A percentile compares a stretch with the other conserved stretches of the same genome.
Conservation (phyloP, 2,329 filamentous ascomycete species). For the Paraconiothyrium sp. region DNA sequence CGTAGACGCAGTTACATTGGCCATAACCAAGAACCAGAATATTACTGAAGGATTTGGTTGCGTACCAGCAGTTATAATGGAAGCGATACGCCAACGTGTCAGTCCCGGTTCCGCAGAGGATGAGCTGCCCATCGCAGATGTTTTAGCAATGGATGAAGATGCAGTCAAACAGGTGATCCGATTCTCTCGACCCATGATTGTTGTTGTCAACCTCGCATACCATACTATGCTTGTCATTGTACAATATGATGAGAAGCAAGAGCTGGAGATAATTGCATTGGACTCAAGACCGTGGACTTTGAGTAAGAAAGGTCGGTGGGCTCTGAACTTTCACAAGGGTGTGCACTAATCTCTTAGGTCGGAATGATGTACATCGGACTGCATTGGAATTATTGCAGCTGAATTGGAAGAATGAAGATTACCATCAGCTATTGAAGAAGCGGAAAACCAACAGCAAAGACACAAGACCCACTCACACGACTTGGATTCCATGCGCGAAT, state of each 20-base stretch:
- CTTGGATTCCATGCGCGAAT: slow-evolving; percentile 16
- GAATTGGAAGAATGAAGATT: no score
- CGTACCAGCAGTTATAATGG: background rate
- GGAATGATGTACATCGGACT: background rate
- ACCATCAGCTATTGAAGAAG: no score
- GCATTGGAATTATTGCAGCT: background rate
- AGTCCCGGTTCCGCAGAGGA: background rate
- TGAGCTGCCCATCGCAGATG: background rate
- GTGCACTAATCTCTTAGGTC: background rate
- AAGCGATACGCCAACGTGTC: background rate
- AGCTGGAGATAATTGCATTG: slow-evolving; percentile 18
- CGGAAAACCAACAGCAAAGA: no score
- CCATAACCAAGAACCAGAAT: slow-evolving; percentile 19
- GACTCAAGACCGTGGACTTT: slow-evolving; percentile 21
- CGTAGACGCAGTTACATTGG: slow-evolving; percentile 24
- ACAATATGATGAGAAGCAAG: slow-evolving; percentile 16
- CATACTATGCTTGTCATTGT: slow-evolving; percentile 27
- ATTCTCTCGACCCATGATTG: slow-evolving; percentile 24
- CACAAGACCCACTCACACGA: background rate
- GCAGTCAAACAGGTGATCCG: slow-evolving; percentile 8
- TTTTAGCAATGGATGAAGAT: no score
- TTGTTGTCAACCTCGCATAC: background rate
- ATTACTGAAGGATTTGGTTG: slow-evolving; percentile 16
- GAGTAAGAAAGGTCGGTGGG: background rate
- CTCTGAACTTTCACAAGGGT: background rate